phyloP scores from a whole-genome alignment of 805 yeast species.

The Naumovozyma baii region DNA sequence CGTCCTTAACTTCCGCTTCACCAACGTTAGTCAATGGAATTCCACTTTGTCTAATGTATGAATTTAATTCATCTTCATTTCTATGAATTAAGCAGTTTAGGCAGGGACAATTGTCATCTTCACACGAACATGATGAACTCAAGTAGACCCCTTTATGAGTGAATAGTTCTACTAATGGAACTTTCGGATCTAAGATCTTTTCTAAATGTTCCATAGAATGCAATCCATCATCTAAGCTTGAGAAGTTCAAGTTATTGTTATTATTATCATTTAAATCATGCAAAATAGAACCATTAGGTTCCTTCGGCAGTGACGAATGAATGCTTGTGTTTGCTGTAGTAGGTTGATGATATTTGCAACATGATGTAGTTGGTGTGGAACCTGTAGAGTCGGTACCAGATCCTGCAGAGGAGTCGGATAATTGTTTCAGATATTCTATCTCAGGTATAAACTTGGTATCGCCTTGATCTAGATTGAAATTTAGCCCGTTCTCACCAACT shows the following conservation, averaged over 20 bases:
- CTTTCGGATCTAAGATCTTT: not conserved
- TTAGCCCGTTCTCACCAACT: not conserved
- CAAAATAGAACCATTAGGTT: too few relatives aligned
- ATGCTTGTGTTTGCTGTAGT: not conserved
- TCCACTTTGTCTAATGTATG: slow-evolving; percentile 24
- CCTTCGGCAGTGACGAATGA: not conserved
- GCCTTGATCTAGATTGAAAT: not conserved
- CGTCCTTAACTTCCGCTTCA: slow-evolving; percentile 13
- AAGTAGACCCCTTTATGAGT: slow-evolving; percentile 27
- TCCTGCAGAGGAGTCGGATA: not conserved
- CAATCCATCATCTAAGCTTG: not conserved
- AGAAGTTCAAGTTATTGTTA: not conserved
- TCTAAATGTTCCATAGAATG: not conserved
- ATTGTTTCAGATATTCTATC: not conserved
- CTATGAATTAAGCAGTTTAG: slow-evolving; percentile 29
- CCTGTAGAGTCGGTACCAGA: not conserved
- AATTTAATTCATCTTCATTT: slow-evolving; percentile 26
- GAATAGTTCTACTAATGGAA: slow-evolving; percentile 19
- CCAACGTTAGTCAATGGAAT: slow-evolving; percentile 24
- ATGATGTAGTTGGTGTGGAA: not conserved
- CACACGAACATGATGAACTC: slow-evolving; percentile 29
- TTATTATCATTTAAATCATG: not conserved
- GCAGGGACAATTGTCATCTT: slow-evolving; percentile 25
- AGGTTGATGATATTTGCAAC: not conserved
- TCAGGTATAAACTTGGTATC: not conserved